Evolutionary conservation across 1,284 basidiomycete genomes (phyloP).

Genomic region (Boletus semigastroideus): DNA sequence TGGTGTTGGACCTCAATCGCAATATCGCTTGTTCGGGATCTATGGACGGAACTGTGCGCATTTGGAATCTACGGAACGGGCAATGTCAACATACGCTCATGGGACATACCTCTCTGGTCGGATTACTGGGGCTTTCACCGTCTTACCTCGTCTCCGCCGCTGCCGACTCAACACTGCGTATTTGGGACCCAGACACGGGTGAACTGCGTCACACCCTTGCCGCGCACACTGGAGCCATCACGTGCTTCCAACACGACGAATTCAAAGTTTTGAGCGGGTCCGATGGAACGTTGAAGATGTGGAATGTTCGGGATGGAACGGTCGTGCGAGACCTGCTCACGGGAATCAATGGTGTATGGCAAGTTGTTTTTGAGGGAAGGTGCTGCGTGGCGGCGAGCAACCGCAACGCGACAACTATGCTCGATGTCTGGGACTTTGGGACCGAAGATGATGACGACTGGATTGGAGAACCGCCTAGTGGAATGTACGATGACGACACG

Average conservation of each 20-base stretch:
- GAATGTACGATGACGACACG: slow-evolving; percentile 54
- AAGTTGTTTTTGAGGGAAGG: slow-evolving; percentile 89
- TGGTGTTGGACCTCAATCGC: slow-evolving; percentile 81
- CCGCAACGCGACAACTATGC: slow-evolving; percentile 70
- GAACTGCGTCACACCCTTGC: slow-evolving; percentile 78
- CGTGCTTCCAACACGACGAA: slow-evolving; percentile 97
- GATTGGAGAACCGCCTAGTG: slow-evolving; percentile 51
- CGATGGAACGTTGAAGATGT: slow-evolving; percentile 96
- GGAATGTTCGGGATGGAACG: slow-evolving; percentile 86
- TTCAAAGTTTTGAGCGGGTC: slow-evolving; percentile 92
- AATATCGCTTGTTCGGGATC: slow-evolving; percentile 92
- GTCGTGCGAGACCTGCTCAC: slow-evolving; percentile 85
- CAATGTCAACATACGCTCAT: slow-evolving; percentile 77
- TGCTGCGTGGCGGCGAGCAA: slow-evolving; percentile 94
- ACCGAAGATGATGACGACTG: slow-evolving; percentile 59
- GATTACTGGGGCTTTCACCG: slow-evolving; percentile 82
- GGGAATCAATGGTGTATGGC: slow-evolving; percentile 92
- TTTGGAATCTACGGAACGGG: slow-evolving; percentile 86
- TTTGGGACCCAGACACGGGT: slow-evolving; percentile 88
- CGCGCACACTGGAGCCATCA: slow-evolving; percentile 91
- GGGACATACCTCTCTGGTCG: slow-evolving; percentile 88
- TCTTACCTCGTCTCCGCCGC: slow-evolving; percentile 91
- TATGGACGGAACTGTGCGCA: slow-evolving; percentile 93
- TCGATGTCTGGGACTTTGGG: slow-evolving; percentile 88
- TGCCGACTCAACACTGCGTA: slow-evolving; percentile 87